Evolutionary conservation across 805 yeast genomes (phyloP), one percentile per base, ranked within the genome.

Genomic region (Candida adriatica): DNA sequence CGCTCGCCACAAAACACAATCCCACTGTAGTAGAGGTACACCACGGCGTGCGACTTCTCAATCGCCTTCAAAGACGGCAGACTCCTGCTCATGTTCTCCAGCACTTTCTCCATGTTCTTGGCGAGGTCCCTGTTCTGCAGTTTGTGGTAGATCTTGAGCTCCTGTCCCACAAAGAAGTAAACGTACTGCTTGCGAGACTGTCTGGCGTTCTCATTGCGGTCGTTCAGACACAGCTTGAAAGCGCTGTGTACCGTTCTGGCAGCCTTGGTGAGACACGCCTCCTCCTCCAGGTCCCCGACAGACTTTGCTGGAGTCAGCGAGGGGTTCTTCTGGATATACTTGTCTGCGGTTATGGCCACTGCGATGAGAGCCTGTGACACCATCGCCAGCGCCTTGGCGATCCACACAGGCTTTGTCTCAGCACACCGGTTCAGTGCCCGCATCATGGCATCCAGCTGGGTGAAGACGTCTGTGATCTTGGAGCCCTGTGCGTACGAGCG

Each of bases 201-300:
- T 0, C 28, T 30, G 14, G 54, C 29, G 17, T 69, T 70, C n/a
- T 73, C 69, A 38, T 75, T 75, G 36, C 88, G 68, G 55, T 87
- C 96, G 41, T 82, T 83, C 26, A 87, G 61, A 40, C 94, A 83
- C 4, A 81, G 51, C 36, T 80, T 83, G 58, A 85, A 81, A 6
- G 88, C 71, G 38, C 75, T 68, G 53, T 85, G 86, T 33, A 86
- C 64, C 3, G 79, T 66, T 38, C 76, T 62, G 0, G 84, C 78
- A 25, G 83, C 68, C 27, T 62, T 64, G 35, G 76, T 82, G 24
- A 68, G 49, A 26, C 37, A 70, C 10, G 35, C 27, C 31, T 56
- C 59, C 6, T 40, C 40, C 26, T 56, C 58, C 27, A 48, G 38
- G 23, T 51, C 52, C 13, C 47, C 47, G 15, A 34, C 35, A 27